Conservation (phyloP, 78 protist species). For the Dictyostelium citrinum region DNA sequence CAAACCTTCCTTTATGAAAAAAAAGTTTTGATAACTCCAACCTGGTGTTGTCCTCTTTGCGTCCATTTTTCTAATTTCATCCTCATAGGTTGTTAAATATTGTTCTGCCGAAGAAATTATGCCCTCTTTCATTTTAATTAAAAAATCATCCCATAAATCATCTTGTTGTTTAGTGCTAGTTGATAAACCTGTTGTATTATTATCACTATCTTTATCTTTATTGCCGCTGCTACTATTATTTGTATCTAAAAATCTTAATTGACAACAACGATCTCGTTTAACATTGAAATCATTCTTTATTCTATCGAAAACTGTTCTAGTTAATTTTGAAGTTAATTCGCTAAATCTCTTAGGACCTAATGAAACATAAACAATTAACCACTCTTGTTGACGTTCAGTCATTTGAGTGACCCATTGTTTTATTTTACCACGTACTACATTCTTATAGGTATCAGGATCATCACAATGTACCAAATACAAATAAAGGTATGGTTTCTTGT, state of each 20-base stretch:
- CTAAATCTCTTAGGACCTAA: slow-evolving; percentile 34
- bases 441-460: slow-evolving; percentile 55
- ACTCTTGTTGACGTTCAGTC: slow-evolving; percentile 55
- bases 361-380: slow-evolving; percentile 57
- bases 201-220: neutral
- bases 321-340: slow-evolving; percentile 16
- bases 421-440: slow-evolving; percentile 14
- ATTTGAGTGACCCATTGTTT: slow-evolving; percentile 41
- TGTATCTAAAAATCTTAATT: slow-evolving; percentile 43
- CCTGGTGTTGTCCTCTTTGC: slow-evolving; percentile 49
- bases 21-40: slow-evolving; percentile 61
- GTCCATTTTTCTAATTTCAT: slow-evolving; percentile 60
- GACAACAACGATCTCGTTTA: slow-evolving; percentile 39
- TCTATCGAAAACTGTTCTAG: slow-evolving; percentile 48
- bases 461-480: slow-evolving; percentile 72
- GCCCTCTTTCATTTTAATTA: slow-evolving; percentile 68
- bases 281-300: slow-evolving; percentile 75
- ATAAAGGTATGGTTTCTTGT: slow-evolving; percentile 60
- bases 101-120: slow-evolving; percentile 50
- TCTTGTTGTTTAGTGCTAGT: slow-evolving; percentile 1
- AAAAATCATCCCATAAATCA: slow-evolving; percentile 73
- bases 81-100: slow-evolving; percentile 44
- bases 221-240: neutral
- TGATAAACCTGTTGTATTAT: neutral
- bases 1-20: slow-evolving; percentile 60